A percentile compares a stretch with the other conserved stretches of the same genome.
phyloP scores from a whole-genome alignment of 2,329 filamentous ascomycete species.

The Exophiala sp. region DNA sequence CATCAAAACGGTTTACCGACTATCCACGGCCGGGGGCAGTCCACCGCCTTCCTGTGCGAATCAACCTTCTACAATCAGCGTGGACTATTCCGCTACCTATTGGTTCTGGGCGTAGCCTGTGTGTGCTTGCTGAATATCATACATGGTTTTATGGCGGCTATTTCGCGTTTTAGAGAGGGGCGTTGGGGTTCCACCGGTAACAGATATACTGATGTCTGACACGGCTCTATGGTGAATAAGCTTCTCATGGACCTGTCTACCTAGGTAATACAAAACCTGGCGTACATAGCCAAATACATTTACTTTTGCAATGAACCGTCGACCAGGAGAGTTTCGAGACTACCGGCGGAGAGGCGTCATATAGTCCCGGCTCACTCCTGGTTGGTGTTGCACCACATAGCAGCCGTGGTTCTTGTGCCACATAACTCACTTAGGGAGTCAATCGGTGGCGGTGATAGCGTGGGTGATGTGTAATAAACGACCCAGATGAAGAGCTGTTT shows the following conservation, averaged over 20 bases:
- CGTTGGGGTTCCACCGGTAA: background rate
- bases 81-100: constrained; percentile 79
- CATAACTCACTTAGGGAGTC: no score
- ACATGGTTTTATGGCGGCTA: background rate
- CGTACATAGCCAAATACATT: background rate
- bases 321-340: no score
- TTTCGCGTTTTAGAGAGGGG: background rate
- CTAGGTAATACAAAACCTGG: background rate
- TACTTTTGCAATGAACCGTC: background rate
- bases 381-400: background rate
- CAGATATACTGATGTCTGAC: background rate
- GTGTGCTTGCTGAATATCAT: background rate
- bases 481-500: no score
- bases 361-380: background rate
- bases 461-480: no score
- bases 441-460: background rate
- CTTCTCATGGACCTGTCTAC: background rate
- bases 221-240: background rate
- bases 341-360: no score
- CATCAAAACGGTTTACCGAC: constrained; percentile 63
- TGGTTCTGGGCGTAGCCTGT: constrained; percentile 48
- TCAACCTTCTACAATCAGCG: constrained; percentile 55
- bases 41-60: constrained; percentile 67
- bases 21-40: constrained; percentile 76
- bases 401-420: background rate